Percentiles rank a stretch among this genome's conserved stretches.
These are phyloP conservation scores for Fusarium sp. DNA, from an alignment of 2,329 filamentous ascomycete genomes.

Conservation along the genomic window DNA sequence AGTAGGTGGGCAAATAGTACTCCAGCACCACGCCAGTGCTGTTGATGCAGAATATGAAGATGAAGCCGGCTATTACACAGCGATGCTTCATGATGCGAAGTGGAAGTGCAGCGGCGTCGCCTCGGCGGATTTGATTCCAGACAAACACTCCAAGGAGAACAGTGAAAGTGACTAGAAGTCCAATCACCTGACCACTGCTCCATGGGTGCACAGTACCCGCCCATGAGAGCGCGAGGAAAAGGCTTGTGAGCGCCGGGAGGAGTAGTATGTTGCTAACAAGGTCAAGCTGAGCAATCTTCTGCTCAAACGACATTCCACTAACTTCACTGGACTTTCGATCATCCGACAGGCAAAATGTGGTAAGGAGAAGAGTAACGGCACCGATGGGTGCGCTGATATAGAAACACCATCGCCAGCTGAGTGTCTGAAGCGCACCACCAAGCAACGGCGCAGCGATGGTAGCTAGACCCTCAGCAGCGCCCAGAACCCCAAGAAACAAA, in stretches of 20 bases:
- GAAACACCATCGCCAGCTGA: conserved; percentile 50
- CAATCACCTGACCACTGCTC: conserved; percentile 46
- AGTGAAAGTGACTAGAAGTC: not conserved
- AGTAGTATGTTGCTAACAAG: conserved; percentile 38
- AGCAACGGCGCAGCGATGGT: conserved; percentile 37
- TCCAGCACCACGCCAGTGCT: conserved; percentile 43
- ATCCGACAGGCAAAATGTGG: not conserved
- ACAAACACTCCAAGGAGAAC: not conserved
- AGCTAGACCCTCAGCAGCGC: conserved; percentile 28
- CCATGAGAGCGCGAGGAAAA: conserved; percentile 59
- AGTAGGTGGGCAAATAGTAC: conserved; percentile 54
- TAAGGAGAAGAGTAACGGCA: not conserved
- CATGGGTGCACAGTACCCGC: conserved; percentile 48
- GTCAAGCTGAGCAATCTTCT: conserved; percentile 25
- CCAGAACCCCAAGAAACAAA: conserved; percentile 4
- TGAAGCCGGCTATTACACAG: conserved; percentile 46
- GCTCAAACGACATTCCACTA: rapidly evolving
- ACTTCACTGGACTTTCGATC: not conserved
- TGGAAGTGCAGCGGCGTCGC: conserved; percentile 51
- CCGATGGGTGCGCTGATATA: conserved; percentile 46
- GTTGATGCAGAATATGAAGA: conserved; percentile 50
- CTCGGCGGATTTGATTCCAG: not conserved
- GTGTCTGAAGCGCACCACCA: conserved; percentile 40
- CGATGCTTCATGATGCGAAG: conserved; percentile 52
- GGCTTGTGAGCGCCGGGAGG: conserved; percentile 51